Evolutionary conservation across 2,329 filamentous ascomycete species (phyloP).

Genomic region (Trichoderma endophyticum): DNA sequence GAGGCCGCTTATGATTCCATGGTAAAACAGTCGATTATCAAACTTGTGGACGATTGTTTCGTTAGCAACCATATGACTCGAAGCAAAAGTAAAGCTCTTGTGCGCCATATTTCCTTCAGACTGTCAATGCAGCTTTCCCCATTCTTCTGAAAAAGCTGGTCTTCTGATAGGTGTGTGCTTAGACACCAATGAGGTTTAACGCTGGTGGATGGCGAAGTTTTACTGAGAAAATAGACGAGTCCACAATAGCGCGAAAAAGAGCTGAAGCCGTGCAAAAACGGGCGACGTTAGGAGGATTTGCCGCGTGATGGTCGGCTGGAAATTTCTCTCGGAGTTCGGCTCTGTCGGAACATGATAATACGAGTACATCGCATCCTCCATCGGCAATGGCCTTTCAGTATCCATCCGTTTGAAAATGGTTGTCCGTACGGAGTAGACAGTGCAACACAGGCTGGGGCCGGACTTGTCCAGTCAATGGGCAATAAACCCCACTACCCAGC

Average conservation of each 20-base stretch:
- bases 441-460: not conserved
- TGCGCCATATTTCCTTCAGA: not conserved
- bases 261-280: constrained; percentile 13
- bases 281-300: constrained; percentile 5
- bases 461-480: not conserved
- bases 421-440: not conserved
- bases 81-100: not conserved
- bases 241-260: constrained; percentile 9
- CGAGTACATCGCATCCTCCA: not conserved
- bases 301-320: not conserved
- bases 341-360: constrained; percentile 8
- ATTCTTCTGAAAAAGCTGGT: not conserved
- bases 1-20: not conserved
- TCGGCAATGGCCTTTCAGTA: not conserved
- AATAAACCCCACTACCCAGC: not conserved
- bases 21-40: not conserved
- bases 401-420: not conserved
- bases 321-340: constrained; percentile 14
- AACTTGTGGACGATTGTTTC: not conserved
- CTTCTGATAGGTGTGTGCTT: not conserved
- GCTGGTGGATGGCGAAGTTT: not conserved
- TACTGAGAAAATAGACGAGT: not conserved
- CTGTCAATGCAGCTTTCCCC: not conserved
- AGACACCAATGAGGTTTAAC: constrained; percentile 1
- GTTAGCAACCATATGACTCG: not conserved